Evolutionary conservation across 176 grass and related monocot genomes (phyloP).

Genomic region (Raddia guianensis): DNA sequence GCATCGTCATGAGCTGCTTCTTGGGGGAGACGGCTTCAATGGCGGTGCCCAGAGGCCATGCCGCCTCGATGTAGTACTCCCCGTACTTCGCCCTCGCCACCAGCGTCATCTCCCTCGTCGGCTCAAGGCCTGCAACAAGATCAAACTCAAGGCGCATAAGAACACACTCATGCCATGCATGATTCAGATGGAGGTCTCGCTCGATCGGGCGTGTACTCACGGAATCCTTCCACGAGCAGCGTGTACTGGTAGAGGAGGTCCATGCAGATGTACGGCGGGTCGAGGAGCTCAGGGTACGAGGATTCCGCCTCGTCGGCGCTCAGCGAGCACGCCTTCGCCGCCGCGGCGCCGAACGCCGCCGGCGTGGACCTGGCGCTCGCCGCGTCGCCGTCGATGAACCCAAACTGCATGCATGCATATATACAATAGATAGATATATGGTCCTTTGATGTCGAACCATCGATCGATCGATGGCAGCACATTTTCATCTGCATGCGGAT

Average conservation of each 20-base stretch:
- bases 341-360: not conserved
- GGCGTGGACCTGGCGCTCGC: slow-evolving; percentile 17
- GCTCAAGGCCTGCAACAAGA: not conserved
- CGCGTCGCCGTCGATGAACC: slow-evolving; percentile 14
- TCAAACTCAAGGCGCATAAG: not conserved
- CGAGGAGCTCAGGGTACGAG: not conserved
- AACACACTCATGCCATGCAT: no score
- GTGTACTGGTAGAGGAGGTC: slow-evolving; percentile 54
- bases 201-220: slow-evolving; percentile 19
- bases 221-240: slow-evolving; percentile 45
- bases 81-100: slow-evolving; percentile 40
- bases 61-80: slow-evolving; percentile 15
- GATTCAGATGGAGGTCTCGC: no score
- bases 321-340: slow-evolving; percentile 13
- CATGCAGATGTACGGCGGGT: slow-evolving; percentile 56
- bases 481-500: no score
- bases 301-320: not conserved
- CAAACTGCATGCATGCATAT: slow-evolving; percentile 14
- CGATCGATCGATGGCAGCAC: no score
- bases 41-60: slow-evolving; percentile 49
- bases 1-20: not conserved
- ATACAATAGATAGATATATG: no score
- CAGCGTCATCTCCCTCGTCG: slow-evolving; percentile 37
- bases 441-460: no score
- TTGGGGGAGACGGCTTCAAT: slow-evolving; percentile 45